phyloP scores from a whole-genome alignment of 306 rosid species.

The Cicer chorassanicum region DNA sequence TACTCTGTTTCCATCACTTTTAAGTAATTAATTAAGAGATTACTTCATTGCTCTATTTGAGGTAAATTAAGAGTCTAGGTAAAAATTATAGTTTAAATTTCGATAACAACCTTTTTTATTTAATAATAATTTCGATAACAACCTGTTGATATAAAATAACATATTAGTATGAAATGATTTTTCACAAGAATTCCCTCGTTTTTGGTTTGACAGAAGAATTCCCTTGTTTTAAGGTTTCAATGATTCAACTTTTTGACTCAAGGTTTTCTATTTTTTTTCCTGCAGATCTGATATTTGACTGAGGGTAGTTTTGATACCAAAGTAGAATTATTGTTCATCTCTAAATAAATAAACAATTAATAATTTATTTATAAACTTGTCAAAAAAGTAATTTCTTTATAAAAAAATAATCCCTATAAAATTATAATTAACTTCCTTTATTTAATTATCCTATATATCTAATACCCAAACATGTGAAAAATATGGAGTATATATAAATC shows the following conservation, averaged over 20 bases:
- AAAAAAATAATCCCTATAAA: too few species aligned
- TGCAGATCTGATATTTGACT: constrained; percentile 28
- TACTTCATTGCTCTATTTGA: not conserved
- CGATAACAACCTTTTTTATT: not conserved
- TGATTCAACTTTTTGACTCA: constrained; percentile 31
- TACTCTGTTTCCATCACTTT: too few species aligned
- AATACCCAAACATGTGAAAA: too few species aligned
- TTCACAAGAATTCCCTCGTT: not conserved
- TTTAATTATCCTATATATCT: too few species aligned
- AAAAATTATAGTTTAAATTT: not conserved
- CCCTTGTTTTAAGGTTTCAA: constrained; percentile 15
- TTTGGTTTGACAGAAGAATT: not conserved
- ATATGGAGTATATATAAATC: too few species aligned
- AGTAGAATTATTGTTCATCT: too few species aligned
- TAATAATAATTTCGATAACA: not conserved
- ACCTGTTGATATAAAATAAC: not conserved
- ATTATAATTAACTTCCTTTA: too few species aligned
- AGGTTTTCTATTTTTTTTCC: not conserved
- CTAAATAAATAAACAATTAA: too few species aligned
- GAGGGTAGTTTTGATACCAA: not conserved
- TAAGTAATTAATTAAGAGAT: not conserved
- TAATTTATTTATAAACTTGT: too few species aligned
- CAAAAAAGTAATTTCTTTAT: too few species aligned
- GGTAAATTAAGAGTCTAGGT: not conserved
- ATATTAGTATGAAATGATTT: not conserved